phyloP scores from a whole-genome alignment of 768 basidiomycete species.

The Galerina marginata region DNA sequence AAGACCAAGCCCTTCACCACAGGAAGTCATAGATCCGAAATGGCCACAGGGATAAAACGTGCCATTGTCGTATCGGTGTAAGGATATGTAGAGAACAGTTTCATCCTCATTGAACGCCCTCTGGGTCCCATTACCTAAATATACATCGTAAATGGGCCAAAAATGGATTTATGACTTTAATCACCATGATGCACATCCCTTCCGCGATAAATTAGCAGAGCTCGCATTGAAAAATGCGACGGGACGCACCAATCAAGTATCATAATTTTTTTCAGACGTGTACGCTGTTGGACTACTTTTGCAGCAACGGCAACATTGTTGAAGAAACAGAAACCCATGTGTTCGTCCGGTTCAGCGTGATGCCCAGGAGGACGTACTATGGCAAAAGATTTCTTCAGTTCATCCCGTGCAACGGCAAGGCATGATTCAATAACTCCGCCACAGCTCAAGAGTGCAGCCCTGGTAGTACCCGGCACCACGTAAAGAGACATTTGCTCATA shows the following conservation, averaged over 20 bases:
- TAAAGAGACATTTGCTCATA: slow-evolving; percentile 95
- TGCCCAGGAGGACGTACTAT: slow-evolving; percentile 98
- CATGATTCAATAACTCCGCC: slow-evolving; percentile 94
- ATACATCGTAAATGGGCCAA: slow-evolving; percentile 1
- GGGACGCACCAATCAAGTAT: slow-evolving; percentile 91
- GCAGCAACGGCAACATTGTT: slow-evolving; percentile 97
- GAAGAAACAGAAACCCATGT: slow-evolving; percentile 99
- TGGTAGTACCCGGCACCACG: slow-evolving; percentile 84
- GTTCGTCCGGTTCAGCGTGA: slow-evolving; percentile 96
- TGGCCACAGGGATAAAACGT: slow-evolving; percentile 92
- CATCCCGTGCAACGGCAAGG: slow-evolving; percentile 80
- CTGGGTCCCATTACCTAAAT: slow-evolving; percentile 95
- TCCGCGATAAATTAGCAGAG: slow-evolving; percentile 9
- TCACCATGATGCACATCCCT: slow-evolving; percentile 97
- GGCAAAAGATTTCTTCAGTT: slow-evolving; percentile 87
- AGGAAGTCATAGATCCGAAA: slow-evolving; percentile 86
- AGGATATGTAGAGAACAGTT: slow-evolving; percentile 88
- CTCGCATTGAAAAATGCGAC: slow-evolving; percentile 3
- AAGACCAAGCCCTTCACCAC: slow-evolving; percentile 81
- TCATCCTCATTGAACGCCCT: slow-evolving; percentile 95
- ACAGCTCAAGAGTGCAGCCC: slow-evolving; percentile 86
- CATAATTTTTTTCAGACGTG: slow-evolving; percentile 77
- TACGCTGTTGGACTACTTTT: slow-evolving; percentile 74
- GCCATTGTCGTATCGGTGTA: slow-evolving; percentile 95
- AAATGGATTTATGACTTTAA: slow-evolving; percentile 15